Base-by-base conservation (phyloP, 257 asterid genomes). In the Marsdenia floribunda region DNA sequence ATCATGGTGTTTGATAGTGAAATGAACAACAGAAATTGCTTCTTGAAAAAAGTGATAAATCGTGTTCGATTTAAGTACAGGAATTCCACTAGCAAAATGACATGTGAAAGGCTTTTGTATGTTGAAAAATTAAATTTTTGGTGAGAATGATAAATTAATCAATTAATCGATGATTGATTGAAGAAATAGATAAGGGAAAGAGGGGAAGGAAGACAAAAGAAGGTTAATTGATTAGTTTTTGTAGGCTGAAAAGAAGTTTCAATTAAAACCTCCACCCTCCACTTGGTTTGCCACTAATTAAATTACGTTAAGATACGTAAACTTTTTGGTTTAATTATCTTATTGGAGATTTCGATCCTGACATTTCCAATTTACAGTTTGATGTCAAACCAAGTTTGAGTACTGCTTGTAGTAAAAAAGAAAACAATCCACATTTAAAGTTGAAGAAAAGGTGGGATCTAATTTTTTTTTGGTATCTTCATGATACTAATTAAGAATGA, bases 11-110 rank as follows among this genome's bases (percentile, higher is more conserved):
- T 75, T 75, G 80, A 80, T 71, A 57, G 50, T 54, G 83, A 75
- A 80, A 29, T 46, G 22, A 73, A 18, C 12, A 47, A 16, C 16
- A 3, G 26, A 72, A 37, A 54, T 53, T 44, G 54, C 38, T 55
- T 37, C 2, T 26, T 37, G 18, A 38, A 72, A 55, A 54, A 72
- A 54, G 75, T 55, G 61, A 54, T 21, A 33, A 2, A 73, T 16
- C 2, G n/a, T 55, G 55, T 55, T 55, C n/a, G 54, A 38, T 69
- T 73, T 2, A 46, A 61, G 47, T 61, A 73, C 70, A 70, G 76
- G 74, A 75, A 75, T 65, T 71, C 83, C 83, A 75, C 83, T 75
- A 53, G 12, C 70, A 52, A 64, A 79, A 22, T 63, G 68, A 63
- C 73, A 63, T 38, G 26, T 24, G 38, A 50, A 19, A 50, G 74